Evolutionary conservation across 2,329 filamentous ascomycete genomes (phyloP).

Genomic region (Phialocephala subalpina): DNA sequence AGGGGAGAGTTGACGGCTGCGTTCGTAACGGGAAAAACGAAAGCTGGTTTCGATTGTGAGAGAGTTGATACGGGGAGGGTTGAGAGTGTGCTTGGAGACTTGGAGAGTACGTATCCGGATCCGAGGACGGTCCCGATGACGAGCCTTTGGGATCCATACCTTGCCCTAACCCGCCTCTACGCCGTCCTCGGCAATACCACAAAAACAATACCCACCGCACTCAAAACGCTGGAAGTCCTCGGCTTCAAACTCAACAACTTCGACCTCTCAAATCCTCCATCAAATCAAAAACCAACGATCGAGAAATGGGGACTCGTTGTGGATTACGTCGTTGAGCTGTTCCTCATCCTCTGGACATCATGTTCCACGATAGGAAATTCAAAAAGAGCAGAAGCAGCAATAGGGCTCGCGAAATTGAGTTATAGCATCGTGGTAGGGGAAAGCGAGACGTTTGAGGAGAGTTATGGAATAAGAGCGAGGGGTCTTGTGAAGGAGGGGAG

Average conservation of each 20-base stretch:
- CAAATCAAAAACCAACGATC: background rate
- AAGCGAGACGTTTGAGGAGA: slow-evolving; percentile 27
- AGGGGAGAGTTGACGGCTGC: slow-evolving; percentile 17
- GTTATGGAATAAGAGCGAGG: slow-evolving; percentile 12
- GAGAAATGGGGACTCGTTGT: slow-evolving; percentile 27
- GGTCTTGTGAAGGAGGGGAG: background rate
- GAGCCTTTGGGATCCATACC: slow-evolving; percentile 23
- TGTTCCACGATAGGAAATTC: slow-evolving; percentile 14
- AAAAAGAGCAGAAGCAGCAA: slow-evolving; percentile 15
- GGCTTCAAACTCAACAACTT: slow-evolving; percentile 21
- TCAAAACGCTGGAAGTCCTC: slow-evolving; percentile 22
- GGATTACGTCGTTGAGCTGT: slow-evolving; percentile 18
- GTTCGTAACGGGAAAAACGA: slow-evolving; percentile 15
- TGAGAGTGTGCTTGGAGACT: slow-evolving; percentile 15
- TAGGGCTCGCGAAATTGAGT: slow-evolving; percentile 14
- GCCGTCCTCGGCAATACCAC: background rate
- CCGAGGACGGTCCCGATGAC: slow-evolving; percentile 21
- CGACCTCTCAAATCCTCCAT: too few species aligned
- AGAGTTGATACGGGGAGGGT: slow-evolving; percentile 17
- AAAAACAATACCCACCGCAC: slow-evolving; percentile 10
- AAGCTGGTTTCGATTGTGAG: slow-evolving; percentile 1
- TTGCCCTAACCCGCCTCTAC: slow-evolving; percentile 19
- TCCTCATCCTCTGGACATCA: slow-evolving; percentile 20
- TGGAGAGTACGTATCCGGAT: slow-evolving; percentile 21
- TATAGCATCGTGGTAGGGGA: slow-evolving; percentile 29